Evolutionary conservation across 768 basidiomycete species (phyloP).

Genomic region (Mycena epipterygia): DNA sequence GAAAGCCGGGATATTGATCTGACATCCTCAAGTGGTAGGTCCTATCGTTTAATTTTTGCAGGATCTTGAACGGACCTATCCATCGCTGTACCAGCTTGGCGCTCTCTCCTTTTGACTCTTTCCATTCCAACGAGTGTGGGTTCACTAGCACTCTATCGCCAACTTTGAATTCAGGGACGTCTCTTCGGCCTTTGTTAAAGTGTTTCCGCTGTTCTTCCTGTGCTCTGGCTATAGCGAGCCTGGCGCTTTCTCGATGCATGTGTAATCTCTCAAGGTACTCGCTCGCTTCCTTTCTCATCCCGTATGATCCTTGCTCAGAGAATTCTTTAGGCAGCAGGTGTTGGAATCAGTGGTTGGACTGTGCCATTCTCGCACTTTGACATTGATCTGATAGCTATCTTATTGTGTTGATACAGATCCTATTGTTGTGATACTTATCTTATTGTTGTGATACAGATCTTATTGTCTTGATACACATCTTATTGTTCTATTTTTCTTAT

Average conservation of each 20-base stretch:
- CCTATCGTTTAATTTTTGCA: background rate
- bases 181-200: background rate
- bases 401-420: too few relatives aligned
- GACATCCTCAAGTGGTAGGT: background rate
- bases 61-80: background rate
- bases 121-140: background rate
- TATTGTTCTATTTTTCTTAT: too few relatives aligned
- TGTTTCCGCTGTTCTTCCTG: background rate
- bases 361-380: too few relatives aligned
- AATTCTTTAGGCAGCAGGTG: background rate
- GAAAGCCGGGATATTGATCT: background rate
- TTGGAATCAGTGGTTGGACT: too few relatives aligned
- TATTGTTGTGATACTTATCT: too few relatives aligned
- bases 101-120: background rate
- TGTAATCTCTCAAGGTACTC: background rate
- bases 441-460: too few relatives aligned
- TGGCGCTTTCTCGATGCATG: background rate
- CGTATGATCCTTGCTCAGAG: background rate
- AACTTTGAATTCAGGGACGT: background rate
- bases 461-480: too few relatives aligned
- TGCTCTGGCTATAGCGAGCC: background rate
- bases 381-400: too few relatives aligned
- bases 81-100: background rate
- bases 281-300: background rate
- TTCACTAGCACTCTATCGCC: slow-evolving; percentile 1